phyloP scores from a whole-genome alignment of 106 monocot genomes.

The Allium cepa region DNA sequence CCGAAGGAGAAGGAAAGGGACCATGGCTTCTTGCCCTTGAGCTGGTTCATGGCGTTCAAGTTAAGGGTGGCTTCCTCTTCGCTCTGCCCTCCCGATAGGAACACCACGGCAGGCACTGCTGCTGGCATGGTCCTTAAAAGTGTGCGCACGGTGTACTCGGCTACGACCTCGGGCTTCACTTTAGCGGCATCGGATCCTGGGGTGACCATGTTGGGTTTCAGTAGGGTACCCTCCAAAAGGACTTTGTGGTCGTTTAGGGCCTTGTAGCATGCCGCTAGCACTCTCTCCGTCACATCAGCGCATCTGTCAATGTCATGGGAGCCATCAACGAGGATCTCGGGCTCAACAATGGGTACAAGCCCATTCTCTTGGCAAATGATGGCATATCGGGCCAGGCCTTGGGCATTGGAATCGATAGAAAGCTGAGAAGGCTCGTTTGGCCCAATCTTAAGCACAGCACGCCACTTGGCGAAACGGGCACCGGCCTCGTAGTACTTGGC shows the following conservation, averaged over 20 bases:
- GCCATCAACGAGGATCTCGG: constrained; percentile 43
- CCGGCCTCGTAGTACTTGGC: constrained; percentile 47
- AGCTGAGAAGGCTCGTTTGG: constrained; percentile 40
- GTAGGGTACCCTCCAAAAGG: constrained; percentile 27
- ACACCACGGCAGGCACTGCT: constrained; percentile 12
- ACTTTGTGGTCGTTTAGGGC: constrained; percentile 42
- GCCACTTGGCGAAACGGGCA: constrained; percentile 56
- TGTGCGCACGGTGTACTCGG: constrained; percentile 11
- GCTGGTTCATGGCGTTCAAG: constrained; percentile 21
- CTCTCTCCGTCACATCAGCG: constrained; percentile 35
- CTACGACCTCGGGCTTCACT: constrained; percentile 9
- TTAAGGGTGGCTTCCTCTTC: constrained; percentile 13
- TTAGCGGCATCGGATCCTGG: constrained; percentile 12
- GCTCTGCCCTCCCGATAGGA: constrained; percentile 16
- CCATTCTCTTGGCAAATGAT: constrained; percentile 53
- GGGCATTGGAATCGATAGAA: constrained; percentile 33
- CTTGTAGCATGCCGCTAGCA: constrained; percentile 44
- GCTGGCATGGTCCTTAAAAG: constrained; percentile 12
- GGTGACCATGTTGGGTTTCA: constrained; percentile 54
- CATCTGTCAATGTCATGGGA: constrained; percentile 39
- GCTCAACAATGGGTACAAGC: constrained; percentile 45
- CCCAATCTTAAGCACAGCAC: constrained; percentile 37
- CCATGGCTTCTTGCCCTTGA: constrained; percentile 50
- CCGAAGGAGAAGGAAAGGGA: constrained; percentile 46
- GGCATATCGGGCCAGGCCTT: constrained; percentile 36